Conservation (phyloP, 2,329 filamentous ascomycete species). For the Alternaria brassicae region DNA sequence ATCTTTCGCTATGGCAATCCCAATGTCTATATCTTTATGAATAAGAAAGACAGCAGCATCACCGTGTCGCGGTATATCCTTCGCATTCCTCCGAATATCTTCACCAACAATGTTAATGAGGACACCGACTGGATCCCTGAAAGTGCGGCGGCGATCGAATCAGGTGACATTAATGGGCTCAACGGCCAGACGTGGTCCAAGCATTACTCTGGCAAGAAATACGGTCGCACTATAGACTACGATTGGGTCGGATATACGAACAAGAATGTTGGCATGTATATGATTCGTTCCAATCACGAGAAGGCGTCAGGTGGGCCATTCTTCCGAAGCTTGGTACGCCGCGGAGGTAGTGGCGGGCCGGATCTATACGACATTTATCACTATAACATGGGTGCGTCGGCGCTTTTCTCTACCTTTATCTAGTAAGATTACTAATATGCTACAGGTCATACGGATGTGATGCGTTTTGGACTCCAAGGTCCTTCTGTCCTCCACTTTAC, state of each 20-base stretch:
- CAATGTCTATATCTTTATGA: slow-evolving; percentile 59
- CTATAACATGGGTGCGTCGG: slow-evolving; percentile 52
- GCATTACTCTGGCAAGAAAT: slow-evolving; percentile 51
- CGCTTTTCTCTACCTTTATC: neutral
- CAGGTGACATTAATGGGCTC: slow-evolving; percentile 28
- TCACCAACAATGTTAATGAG: slow-evolving; percentile 41
- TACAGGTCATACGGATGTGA: slow-evolving; percentile 48
- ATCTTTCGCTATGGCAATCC: slow-evolving; percentile 65
- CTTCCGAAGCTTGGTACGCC: slow-evolving; percentile 52
- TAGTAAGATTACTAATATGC: neutral
- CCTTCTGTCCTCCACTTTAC: slow-evolving; percentile 53
- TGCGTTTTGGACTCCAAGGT: slow-evolving; percentile 54
- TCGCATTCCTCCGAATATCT: slow-evolving; percentile 32
- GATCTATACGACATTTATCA: slow-evolving; percentile 56
- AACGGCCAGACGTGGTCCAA: slow-evolving; percentile 50
- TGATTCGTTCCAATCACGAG: slow-evolving; percentile 53
- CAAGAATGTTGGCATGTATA: slow-evolving; percentile 47
- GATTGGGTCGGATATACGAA: slow-evolving; percentile 52
- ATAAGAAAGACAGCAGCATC: slow-evolving; percentile 51
- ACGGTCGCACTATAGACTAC: slow-evolving; percentile 51
- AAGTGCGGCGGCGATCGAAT: slow-evolving; percentile 24
- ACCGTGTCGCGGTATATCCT: slow-evolving; percentile 52
- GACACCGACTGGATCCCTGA: slow-evolving; percentile 45
- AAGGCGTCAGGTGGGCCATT: slow-evolving; percentile 52
- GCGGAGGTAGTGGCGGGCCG: slow-evolving; percentile 45